Evolutionary conservation across 2,329 filamentous ascomycete species (phyloP).

Genomic region (Chrysosporium keratinophilum): DNA sequence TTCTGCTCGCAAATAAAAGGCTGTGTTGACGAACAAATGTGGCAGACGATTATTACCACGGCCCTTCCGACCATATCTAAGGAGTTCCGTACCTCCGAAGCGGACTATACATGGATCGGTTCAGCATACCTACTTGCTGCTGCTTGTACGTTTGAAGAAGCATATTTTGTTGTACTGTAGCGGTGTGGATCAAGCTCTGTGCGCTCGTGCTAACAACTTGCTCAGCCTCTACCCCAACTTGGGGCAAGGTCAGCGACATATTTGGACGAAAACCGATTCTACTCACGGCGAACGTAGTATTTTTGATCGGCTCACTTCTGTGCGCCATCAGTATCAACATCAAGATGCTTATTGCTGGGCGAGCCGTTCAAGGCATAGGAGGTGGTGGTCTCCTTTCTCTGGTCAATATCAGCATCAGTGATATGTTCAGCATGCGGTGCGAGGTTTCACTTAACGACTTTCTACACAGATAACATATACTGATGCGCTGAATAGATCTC

Average conservation of each 20-base stretch:
- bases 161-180: too few relatives aligned
- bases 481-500: constrained; percentile 53
- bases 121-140: constrained; percentile 28
- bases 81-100: constrained; percentile 25
- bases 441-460: background rate
- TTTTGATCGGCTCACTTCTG: constrained; percentile 53
- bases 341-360: constrained; percentile 51
- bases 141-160: constrained; percentile 21
- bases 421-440: constrained; percentile 51
- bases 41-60: constrained; percentile 28
- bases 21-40: background rate
- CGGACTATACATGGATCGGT: constrained; percentile 32
- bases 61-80: constrained; percentile 28
- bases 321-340: constrained; percentile 49
- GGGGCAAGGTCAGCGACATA: constrained; percentile 56
- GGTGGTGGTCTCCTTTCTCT: constrained; percentile 55
- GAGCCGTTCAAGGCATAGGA: constrained; percentile 54
- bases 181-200: too few relatives aligned
- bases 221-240: constrained; percentile 37
- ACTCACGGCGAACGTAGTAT: constrained; percentile 49
- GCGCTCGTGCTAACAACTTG: constrained; percentile 7
- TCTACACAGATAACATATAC: constrained; percentile 19
- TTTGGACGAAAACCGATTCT: constrained; percentile 56
- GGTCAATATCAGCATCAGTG: constrained; percentile 53
- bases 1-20: background rate